These are phyloP conservation scores for Apostasia ramifera DNA, from an alignment of 106 monocot genomes.

Conservation along the genomic window DNA sequence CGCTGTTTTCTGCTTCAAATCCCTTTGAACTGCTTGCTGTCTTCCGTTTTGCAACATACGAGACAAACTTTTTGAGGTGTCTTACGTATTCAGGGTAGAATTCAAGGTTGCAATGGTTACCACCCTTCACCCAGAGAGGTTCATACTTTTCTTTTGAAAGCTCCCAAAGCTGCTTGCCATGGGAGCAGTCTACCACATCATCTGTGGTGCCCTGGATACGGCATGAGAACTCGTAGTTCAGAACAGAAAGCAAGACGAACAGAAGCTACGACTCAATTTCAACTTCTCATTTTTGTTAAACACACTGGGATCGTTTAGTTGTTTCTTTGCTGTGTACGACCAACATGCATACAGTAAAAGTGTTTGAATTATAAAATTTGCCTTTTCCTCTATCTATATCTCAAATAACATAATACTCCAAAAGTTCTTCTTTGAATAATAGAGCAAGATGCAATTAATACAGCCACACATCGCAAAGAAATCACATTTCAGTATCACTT, in stretches of 20 bases:
- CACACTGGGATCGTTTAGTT: no score
- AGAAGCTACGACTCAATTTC: neutral
- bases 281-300: no score
- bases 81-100: slow-evolving; percentile 55
- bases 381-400: no score
- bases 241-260: neutral
- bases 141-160: slow-evolving; percentile 59
- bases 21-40: slow-evolving; percentile 17
- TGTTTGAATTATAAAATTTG: no score
- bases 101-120: slow-evolving; percentile 66
- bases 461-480: no score
- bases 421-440: no score
- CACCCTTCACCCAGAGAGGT: slow-evolving; percentile 57
- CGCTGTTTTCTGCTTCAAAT: neutral
- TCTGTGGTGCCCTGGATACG: slow-evolving; percentile 54
- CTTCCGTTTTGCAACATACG: slow-evolving; percentile 29
- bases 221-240: no score
- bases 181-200: slow-evolving; percentile 66
- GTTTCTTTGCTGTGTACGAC: no score
- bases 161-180: slow-evolving; percentile 66
- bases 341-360: no score
- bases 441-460: no score
- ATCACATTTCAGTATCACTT: no score
- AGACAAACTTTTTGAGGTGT: slow-evolving; percentile 61
- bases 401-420: no score